These are phyloP conservation scores for Cyanodermella asteris DNA, from an alignment of 2,329 filamentous ascomycete species.

Conservation along the genomic window DNA sequence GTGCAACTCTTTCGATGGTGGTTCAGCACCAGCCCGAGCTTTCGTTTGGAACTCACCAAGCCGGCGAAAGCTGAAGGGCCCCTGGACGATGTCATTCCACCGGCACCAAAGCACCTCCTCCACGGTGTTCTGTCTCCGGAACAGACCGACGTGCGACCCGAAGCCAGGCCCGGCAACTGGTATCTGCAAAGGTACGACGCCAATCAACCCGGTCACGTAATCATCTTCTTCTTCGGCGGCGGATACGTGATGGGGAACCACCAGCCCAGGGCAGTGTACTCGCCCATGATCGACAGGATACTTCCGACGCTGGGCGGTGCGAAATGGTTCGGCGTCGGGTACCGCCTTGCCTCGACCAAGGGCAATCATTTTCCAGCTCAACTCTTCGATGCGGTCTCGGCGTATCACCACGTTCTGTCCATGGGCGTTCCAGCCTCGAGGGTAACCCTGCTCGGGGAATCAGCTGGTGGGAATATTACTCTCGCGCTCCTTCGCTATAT, in stretches of 20 bases:
- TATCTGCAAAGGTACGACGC: constrained; percentile 14
- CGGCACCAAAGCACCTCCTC: not conserved
- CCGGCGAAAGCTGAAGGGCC: too few species aligned
- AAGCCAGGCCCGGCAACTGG: constrained; percentile 20
- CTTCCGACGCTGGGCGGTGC: constrained; percentile 17
- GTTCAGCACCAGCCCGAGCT: too few species aligned
- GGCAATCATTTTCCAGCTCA: constrained; percentile 24
- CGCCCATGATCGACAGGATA: constrained; percentile 19
- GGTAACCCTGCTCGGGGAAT: constrained; percentile 30
- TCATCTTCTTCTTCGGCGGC: constrained; percentile 27
- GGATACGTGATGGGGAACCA: too few species aligned
- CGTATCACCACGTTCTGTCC: constrained; percentile 21
- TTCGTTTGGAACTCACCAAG: too few species aligned
- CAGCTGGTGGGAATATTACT: constrained; percentile 28
- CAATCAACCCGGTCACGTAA: constrained; percentile 7
- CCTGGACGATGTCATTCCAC: too few species aligned
- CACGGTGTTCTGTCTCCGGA: not conserved
- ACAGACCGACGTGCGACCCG: constrained; percentile 14
- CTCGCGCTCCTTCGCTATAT: constrained; percentile 27
- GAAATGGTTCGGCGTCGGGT: constrained; percentile 23
- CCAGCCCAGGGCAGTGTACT: too few species aligned
- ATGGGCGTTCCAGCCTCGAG: constrained; percentile 8
- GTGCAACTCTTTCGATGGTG: too few species aligned
- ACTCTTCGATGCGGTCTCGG: constrained; percentile 23
- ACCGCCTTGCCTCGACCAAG: constrained; percentile 25